phyloP scores from a whole-genome alignment of 495 filamentous ascomycete genomes.

The Aspergillus coremiiformis region DNA sequence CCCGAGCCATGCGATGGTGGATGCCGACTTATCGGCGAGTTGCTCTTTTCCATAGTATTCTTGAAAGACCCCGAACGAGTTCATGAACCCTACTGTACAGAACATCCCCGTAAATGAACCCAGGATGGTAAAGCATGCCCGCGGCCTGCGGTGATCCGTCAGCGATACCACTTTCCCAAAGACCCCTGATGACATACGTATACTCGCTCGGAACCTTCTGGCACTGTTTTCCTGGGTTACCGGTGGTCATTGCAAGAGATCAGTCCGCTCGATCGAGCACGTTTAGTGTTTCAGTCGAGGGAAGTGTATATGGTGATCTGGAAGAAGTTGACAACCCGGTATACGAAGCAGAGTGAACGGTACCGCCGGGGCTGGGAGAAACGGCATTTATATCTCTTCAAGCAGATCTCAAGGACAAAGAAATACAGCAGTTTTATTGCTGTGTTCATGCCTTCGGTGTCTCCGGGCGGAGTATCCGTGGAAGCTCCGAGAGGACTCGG shows the following conservation, averaged over 20 bases:
- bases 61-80: constrained; percentile 57
- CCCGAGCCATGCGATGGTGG: constrained; percentile 55
- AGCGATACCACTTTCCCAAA: neutral
- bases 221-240: neutral
- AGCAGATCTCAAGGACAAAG: too few relatives aligned
- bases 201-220: constrained; percentile 15
- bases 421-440: too few relatives aligned
- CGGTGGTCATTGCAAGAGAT: neutral
- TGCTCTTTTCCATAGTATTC: constrained; percentile 50
- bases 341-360: too few relatives aligned
- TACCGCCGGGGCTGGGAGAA: too few relatives aligned
- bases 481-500: constrained; percentile 13
- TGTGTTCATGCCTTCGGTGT: too few relatives aligned
- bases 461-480: constrained; percentile 22
- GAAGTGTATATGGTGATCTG: too few relatives aligned
- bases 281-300: too few relatives aligned
- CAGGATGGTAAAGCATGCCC: constrained; percentile 22
- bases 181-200: constrained; percentile 12
- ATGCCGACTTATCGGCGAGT: constrained; percentile 38
- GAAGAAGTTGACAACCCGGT: too few relatives aligned
- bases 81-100: constrained; percentile 52
- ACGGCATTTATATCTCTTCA: too few relatives aligned
- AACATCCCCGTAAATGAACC: constrained; percentile 35
- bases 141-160: constrained; percentile 4
- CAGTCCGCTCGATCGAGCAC: neutral